phyloP scores from a whole-genome alignment of 2,329 filamentous ascomycete species.

The Pseudocercospora eumusae region DNA sequence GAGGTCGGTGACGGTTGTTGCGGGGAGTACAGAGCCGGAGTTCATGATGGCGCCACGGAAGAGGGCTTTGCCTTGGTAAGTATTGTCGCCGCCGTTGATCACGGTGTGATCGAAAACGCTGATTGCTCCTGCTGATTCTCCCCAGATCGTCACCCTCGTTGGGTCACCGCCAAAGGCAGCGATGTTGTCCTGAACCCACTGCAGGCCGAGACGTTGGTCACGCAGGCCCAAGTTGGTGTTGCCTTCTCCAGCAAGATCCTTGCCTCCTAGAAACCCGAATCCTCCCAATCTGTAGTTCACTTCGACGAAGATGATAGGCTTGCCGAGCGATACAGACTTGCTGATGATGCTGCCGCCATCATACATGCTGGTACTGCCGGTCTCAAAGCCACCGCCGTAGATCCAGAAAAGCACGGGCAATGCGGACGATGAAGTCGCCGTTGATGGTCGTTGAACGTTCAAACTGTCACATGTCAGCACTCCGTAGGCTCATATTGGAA shows the following conservation, averaged over 20 bases:
- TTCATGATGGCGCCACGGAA: conserved; percentile 81
- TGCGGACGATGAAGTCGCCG: conserved; percentile 41
- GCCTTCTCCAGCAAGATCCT: conserved; percentile 40
- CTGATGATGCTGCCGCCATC: conserved; percentile 45
- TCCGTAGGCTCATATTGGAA: neutral
- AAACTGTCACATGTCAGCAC: conserved; percentile 7
- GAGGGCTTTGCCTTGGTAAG: conserved; percentile 71
- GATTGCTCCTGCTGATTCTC: conserved; percentile 51
- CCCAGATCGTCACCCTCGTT: conserved; percentile 31
- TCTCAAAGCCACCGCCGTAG: conserved; percentile 49
- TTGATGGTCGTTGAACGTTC: conserved; percentile 45
- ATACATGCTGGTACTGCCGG: conserved; percentile 45
- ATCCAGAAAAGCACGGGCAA: conserved; percentile 55
- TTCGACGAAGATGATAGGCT: conserved; percentile 72
- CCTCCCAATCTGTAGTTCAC: conserved; percentile 64
- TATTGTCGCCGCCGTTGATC: conserved; percentile 70
- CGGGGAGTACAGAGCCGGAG: conserved; percentile 64
- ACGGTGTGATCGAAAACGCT: conserved; percentile 76
- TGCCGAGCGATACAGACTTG: conserved; percentile 51
- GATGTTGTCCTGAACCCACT: conserved; percentile 36
- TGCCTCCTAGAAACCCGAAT: conserved; percentile 41
- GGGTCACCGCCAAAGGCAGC: conserved; percentile 16
- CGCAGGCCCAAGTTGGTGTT: conserved; percentile 40
- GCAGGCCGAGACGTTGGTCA: conserved; percentile 36
- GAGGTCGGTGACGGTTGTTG: conserved; percentile 44